Conservation (phyloP, 2,329 filamentous ascomycete genomes). For the Fusarium sp. region DNA sequence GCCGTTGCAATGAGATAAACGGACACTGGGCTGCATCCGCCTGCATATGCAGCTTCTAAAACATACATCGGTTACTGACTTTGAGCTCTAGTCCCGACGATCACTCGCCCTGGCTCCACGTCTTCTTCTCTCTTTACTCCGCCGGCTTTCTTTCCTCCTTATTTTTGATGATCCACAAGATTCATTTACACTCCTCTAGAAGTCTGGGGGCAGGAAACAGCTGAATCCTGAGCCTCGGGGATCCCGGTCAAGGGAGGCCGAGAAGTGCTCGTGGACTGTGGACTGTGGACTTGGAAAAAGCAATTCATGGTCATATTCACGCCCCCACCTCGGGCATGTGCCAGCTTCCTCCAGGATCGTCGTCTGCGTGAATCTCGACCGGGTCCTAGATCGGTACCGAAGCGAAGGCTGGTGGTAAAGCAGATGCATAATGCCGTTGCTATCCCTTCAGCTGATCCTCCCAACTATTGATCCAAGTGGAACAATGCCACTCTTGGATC, state of each 20-base stretch:
- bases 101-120: conserved; percentile 18
- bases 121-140: conserved; percentile 21
- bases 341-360: conserved; percentile 21
- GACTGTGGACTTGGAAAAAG: conserved; percentile 27
- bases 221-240: conserved; percentile 8
- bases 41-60: conserved; percentile 13
- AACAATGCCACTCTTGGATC: conserved; percentile 32
- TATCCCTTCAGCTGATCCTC: conserved; percentile 25
- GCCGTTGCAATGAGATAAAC: conserved; percentile 14
- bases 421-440: conserved; percentile 28
- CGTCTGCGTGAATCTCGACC: conserved; percentile 8
- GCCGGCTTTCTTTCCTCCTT: conserved; percentile 12
- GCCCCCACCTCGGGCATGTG: conserved; percentile 23
- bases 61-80: conserved; percentile 8
- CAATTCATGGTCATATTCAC: conserved; percentile 28
- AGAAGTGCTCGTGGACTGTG: background rate
- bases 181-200: conserved; percentile 12
- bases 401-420: conserved; percentile 5
- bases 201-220: background rate
- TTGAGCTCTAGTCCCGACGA: conserved; percentile 19
- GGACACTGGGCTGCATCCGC: conserved; percentile 10
- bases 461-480: conserved; percentile 11
- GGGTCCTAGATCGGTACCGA: conserved; percentile 8
- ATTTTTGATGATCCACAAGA: conserved; percentile 9
- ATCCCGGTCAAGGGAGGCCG: conserved; percentile 17